Evolutionary conservation across 495 filamentous ascomycete species (phyloP).

Genomic region (Astrothelium macrocarpum): DNA sequence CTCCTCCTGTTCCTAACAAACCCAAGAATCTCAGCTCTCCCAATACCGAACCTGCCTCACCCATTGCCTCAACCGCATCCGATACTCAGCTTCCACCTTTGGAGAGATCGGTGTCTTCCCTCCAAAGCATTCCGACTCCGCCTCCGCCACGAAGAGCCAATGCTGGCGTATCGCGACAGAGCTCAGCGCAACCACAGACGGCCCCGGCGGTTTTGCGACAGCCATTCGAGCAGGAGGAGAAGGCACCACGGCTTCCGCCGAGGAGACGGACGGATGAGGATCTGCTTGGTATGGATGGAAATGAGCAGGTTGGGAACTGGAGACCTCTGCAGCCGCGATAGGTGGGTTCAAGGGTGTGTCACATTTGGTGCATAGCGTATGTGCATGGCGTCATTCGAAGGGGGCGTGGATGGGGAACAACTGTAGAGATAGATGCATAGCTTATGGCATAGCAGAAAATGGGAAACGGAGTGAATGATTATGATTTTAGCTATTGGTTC

Average conservation of each 20-base stretch:
- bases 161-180: background rate
- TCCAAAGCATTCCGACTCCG: background rate
- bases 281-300: constrained; percentile 15
- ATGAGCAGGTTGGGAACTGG: constrained; percentile 18
- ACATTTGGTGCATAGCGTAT: background rate
- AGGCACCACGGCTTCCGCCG: constrained; percentile 22
- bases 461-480: background rate
- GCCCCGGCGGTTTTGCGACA: constrained; percentile 9
- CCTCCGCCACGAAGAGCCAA: background rate
- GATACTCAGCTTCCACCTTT: constrained; percentile 12
- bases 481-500: background rate
- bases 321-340: constrained; percentile 15
- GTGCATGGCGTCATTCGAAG: background rate
- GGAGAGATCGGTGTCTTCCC: constrained; percentile 8
- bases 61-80: constrained; percentile 4
- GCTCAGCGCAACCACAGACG: background rate
- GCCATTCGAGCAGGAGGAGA: constrained; percentile 2
- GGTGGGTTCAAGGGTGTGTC: background rate
- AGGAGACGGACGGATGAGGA: constrained; percentile 16
- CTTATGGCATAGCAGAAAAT: background rate
- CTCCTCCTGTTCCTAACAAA: constrained; percentile 36
- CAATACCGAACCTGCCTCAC: constrained; percentile 5
- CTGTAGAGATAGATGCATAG: background rate
- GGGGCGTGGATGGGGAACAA: background rate
- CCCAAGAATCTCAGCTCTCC: constrained; percentile 26